Evolutionary conservation across 1,284 basidiomycete genomes (phyloP).

Genomic region (Xanthoconium separans): DNA sequence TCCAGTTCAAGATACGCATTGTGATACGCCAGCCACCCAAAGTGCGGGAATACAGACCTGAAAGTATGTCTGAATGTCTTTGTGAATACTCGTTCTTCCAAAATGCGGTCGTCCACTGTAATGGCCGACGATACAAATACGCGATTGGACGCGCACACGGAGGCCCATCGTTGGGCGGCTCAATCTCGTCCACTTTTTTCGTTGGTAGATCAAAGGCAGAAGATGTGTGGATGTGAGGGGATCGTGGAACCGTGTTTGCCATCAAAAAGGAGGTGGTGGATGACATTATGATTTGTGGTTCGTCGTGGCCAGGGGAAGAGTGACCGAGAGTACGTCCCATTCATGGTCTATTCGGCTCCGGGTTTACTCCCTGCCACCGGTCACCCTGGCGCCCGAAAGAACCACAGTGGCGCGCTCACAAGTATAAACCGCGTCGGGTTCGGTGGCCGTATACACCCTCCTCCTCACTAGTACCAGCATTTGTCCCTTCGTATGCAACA

Average conservation of each 20-base stretch:
- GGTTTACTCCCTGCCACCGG: neutral
- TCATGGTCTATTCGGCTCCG: slow-evolving; percentile 18
- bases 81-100: slow-evolving; percentile 3
- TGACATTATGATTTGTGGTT: neutral
- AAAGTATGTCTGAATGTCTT: slow-evolving; percentile 14
- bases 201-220: slow-evolving; percentile 21
- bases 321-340: neutral
- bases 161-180: slow-evolving; percentile 22
- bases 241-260: neutral
- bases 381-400: neutral
- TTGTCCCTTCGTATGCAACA: too few relatives aligned
- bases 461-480: too few relatives aligned
- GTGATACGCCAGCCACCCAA: too few relatives aligned
- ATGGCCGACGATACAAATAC: slow-evolving; percentile 19
- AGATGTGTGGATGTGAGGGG: neutral
- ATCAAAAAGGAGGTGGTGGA: neutral
- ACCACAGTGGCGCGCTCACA: neutral
- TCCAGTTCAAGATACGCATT: too few relatives aligned
- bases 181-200: slow-evolving; percentile 22
- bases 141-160: slow-evolving; percentile 15
- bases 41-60: too few relatives aligned
- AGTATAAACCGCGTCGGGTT: neutral
- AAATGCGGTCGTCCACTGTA: neutral
- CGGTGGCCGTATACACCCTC: neutral
- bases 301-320: neutral